Percentiles rank a stretch among this genome's conserved stretches.
Evolutionary conservation across 345 rosid genomes (phyloP).

Genomic region (Melaleuca alternifolia): DNA sequence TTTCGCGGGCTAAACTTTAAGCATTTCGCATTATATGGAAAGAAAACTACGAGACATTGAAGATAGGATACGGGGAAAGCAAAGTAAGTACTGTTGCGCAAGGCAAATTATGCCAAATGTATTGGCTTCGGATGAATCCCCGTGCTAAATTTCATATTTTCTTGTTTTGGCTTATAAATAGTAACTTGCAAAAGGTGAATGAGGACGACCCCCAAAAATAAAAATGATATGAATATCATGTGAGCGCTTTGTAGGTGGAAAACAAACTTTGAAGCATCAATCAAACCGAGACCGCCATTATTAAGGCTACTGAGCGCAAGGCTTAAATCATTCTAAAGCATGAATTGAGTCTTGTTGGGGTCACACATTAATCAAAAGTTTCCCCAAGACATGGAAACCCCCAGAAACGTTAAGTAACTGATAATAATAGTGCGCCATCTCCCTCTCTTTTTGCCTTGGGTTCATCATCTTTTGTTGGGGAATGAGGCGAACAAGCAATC

Average conservation of each 20-base stretch:
- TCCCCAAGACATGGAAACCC: neutral
- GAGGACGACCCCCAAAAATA: fast-evolving
- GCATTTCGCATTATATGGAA: neutral
- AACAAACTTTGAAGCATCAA: neutral
- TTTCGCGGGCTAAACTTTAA: neutral
- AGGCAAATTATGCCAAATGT: too few species aligned
- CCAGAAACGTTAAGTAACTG: neutral
- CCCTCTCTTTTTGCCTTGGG: neutral
- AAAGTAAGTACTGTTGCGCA: neutral
- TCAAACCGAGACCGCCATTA: neutral
- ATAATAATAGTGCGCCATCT: neutral
- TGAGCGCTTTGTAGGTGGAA: fast-evolving
- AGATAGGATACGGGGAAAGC: neutral
- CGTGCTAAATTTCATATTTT: fast-evolving
- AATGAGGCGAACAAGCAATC: neutral
- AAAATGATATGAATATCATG: neutral
- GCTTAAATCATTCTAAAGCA: neutral
- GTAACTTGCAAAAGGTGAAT: fast-evolving
- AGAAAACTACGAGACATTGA: neutral
- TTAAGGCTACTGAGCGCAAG: neutral
- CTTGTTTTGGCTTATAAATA: fast-evolving
- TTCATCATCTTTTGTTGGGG: neutral
- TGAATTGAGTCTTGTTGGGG: neutral
- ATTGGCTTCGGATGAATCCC: neutral
- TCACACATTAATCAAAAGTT: too few species aligned